Evolutionary conservation across 148 eudicot genomes (phyloP).

Genomic region (Persicaria maculosa): DNA sequence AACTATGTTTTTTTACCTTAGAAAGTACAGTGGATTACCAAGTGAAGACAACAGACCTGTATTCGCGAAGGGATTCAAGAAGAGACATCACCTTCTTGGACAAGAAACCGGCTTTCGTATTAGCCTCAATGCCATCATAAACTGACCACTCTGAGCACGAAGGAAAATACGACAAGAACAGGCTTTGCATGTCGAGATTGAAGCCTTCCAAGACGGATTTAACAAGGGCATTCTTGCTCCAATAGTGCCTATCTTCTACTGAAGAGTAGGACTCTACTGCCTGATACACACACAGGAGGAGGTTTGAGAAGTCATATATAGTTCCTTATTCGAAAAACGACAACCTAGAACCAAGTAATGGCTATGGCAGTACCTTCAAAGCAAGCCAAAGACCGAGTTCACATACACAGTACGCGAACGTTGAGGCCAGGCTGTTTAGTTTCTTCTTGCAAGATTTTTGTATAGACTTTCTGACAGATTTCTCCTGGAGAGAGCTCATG

Average conservation of each 20-base stretch:
- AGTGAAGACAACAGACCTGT: constrained; percentile 35
- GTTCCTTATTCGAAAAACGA: neutral
- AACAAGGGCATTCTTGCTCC: constrained; percentile 40
- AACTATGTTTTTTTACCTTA: too few species aligned
- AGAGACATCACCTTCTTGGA: constrained; percentile 56
- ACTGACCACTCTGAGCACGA: constrained; percentile 37
- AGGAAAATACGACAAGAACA: constrained; percentile 36
- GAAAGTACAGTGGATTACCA: too few species aligned
- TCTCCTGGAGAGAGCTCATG: constrained; percentile 18
- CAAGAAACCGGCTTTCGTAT: constrained; percentile 33
- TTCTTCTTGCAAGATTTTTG: constrained; percentile 30
- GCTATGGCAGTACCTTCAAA: constrained; percentile 37
- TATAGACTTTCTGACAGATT: constrained; percentile 20
- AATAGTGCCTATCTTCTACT: constrained; percentile 29
- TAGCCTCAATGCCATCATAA: constrained; percentile 26
- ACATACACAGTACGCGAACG: constrained; percentile 44
- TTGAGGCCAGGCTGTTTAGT: constrained; percentile 32
- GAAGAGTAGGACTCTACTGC: constrained; percentile 51
- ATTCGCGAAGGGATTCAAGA: constrained; percentile 54
- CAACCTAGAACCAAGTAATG: neutral
- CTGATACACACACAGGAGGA: constrained; percentile 21
- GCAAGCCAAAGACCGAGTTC: constrained; percentile 87
- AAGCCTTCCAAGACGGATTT: constrained; percentile 40
- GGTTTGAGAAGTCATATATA: neutral
- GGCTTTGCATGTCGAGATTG: constrained; percentile 37